A percentile compares a stretch with the other conserved stretches of the same genome.
These are phyloP conservation scores for Leccinum rimulosum DNA, from an alignment of 768 basidiomycete genomes.

Conservation along the genomic window DNA sequence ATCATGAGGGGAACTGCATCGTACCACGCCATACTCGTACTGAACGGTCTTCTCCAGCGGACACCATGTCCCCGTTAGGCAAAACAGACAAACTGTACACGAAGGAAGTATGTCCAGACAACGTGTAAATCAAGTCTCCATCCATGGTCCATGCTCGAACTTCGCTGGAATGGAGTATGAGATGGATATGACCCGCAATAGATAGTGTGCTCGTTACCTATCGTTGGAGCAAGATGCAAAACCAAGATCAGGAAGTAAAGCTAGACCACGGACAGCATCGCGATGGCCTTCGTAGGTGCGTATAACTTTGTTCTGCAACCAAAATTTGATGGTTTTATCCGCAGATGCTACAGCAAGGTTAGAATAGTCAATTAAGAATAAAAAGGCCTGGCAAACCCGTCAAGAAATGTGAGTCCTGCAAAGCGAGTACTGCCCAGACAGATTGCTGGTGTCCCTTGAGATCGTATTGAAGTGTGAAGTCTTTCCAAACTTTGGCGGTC, in stretches of 20 bases:
- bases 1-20: conserved; percentile 20
- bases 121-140: conserved; percentile 69
- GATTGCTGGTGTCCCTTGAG: conserved; percentile 86
- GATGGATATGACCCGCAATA: background rate
- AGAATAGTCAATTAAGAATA: conserved; percentile 2
- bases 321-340: conserved; percentile 90
- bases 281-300: conserved; percentile 83
- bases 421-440: conserved; percentile 88
- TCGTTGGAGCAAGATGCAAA: conserved; percentile 98
- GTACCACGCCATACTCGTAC: conserved; percentile 88
- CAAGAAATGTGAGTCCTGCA: conserved; percentile 73
- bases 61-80: conserved; percentile 79
- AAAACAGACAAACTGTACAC: conserved; percentile 88
- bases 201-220: conserved; percentile 45
- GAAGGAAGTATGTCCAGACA: conserved; percentile 97
- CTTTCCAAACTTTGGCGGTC: conserved; percentile 92
- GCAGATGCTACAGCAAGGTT: conserved; percentile 68
- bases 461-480: conserved; percentile 68
- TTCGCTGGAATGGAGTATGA: conserved; percentile 51
- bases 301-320: conserved; percentile 72
- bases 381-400: conserved; percentile 61
- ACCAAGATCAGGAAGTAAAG: conserved; percentile 77
- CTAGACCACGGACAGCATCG: conserved; percentile 87
- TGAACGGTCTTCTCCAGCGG: conserved; percentile 92
- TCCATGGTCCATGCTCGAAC: conserved; percentile 90